phyloP scores from a whole-genome alignment of 1,284 basidiomycete species.

The Ustilago vetiveriae region DNA sequence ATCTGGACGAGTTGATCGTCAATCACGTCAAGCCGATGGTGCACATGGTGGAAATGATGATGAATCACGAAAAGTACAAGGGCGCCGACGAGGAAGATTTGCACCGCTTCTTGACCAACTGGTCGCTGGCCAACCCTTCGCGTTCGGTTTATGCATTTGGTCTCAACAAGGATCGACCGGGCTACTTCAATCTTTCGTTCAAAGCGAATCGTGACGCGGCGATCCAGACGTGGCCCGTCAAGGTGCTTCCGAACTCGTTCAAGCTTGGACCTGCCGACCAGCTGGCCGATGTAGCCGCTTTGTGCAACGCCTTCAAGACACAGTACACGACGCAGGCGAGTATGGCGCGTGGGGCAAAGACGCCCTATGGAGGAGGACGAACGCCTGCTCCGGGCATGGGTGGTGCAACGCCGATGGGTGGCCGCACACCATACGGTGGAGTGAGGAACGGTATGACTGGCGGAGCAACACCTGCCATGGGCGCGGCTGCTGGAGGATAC shows the following conservation, averaged over 20 bases:
- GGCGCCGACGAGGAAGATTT: constrained; percentile 84
- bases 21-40: constrained; percentile 96
- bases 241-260: constrained; percentile 64
- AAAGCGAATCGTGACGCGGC: constrained; percentile 74
- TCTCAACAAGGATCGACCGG: constrained; percentile 86
- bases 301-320: constrained; percentile 67
- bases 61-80: constrained; percentile 96
- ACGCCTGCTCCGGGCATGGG: constrained; percentile 47
- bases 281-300: constrained; percentile 60
- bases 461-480: constrained; percentile 17
- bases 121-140: constrained; percentile 85
- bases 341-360: constrained; percentile 53
- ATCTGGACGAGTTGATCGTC: constrained; percentile 96
- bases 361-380: constrained; percentile 48
- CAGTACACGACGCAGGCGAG: constrained; percentile 63
- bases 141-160: constrained; percentile 96
- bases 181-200: constrained; percentile 93
- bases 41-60: constrained; percentile 91
- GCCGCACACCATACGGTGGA: constrained; percentile 30
- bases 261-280: constrained; percentile 63
- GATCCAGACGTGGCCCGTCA: constrained; percentile 67
- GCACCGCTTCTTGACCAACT: constrained; percentile 61
- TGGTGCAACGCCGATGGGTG: constrained; percentile 38
- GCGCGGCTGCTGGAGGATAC: constrained; percentile 25
- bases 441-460: constrained; percentile 29